Base-by-base conservation (phyloP, 495 filamentous ascomycete genomes). In the Elaphomyces granulatus region DNA sequence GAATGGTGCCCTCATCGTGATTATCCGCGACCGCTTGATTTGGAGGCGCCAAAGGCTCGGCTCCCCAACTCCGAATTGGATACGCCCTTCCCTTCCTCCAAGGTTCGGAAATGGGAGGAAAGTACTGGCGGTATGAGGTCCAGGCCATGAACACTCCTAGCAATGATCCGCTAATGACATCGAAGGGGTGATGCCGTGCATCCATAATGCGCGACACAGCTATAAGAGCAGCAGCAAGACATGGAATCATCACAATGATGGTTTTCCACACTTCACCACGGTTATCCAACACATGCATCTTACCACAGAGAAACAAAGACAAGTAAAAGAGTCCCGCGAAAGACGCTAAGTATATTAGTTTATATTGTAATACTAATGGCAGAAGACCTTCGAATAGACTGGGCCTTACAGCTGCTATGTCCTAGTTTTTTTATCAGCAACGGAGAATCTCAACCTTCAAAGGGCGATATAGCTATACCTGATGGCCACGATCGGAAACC, bases 401-500 rank as follows among this genome's bases (percentile, higher is more conserved):
- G 20, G 20, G 14, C 45, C 58, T 45, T 56, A 76, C 72, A 70
- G 51, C 74, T 78, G 45, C 66, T 68, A 45, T 74, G 72, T n/a
- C n/a, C n/a, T n/a, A n/a, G n/a, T n/a, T n/a, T n/a, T n/a, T n/a
- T n/a, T n/a, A n/a, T n/a, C n/a, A n/a, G n/a, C n/a, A n/a, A n/a
- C 3, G n/a, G n/a, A n/a, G n/a, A n/a, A n/a, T n/a, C n/a, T n/a
- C n/a, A n/a, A n/a, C n/a, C n/a, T n/a, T n/a, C n/a, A n/a, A n/a
- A n/a, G n/a, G n/a, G n/a, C n/a, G n/a, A n/a, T n/a, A n/a, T n/a
- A n/a, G n/a, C 60, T 18, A 58, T n/a, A 46, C 81, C 82, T 35
- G 77, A 81, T 17, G 86, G 86, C 61, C 81, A 94, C 45, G 81
- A 87, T 36, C 78, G 74, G 53, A 93, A 94, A 1, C 84, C 86